Evolutionary conservation across 805 yeast species (phyloP), one percentile per base, ranked within the genome.

Genomic region (Candida glaebosa): DNA sequence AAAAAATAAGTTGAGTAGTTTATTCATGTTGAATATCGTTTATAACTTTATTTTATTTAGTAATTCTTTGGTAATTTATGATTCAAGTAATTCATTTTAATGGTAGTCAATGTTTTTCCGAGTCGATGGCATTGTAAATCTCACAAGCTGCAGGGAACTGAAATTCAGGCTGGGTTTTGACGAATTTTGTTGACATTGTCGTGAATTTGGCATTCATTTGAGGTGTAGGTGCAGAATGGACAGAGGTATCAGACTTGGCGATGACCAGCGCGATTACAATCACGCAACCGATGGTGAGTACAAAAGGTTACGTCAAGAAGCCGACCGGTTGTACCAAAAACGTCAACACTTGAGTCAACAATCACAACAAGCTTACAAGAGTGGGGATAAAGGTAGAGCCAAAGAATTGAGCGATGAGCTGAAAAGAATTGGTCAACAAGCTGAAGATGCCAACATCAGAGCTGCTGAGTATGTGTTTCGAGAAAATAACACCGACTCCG

Each of bases 391-490:
- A 41, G 74, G 71, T 9, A 65, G 63, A 49, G 98, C 98, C 1
- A 82, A 84, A 50, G 78, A 79, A 45, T 68, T 86, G 44, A 84
- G 95, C 38, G 79, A 78, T 28, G 65, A 81, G 56, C 82, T 91
- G 24, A 83, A 87, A 56, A 58, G 72, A 45, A 79, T 79, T 45
- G 69, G 68, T 20, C 62, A 55, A 0, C 64, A 81, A 48, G 93
- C 88, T 25, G 95, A 88, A 34, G 58, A 69, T 30, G 78, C 73
- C 57, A 90, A 90, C 62, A 66, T 71, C 15, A 79, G 81, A 60
- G 99, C 98, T 3, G 97, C 96, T 1, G 87, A 82, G 59, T 89
- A 82, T 55, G 96, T 87, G 1, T 91, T 91, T 60, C 69, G 82
- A 33, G 90, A 85, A 49, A 91, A 91, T 61, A 91, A 91, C 57